phyloP scores from a whole-genome alignment of 352 stramenopile genomes.

The Phytopythium oedochilum region DNA sequence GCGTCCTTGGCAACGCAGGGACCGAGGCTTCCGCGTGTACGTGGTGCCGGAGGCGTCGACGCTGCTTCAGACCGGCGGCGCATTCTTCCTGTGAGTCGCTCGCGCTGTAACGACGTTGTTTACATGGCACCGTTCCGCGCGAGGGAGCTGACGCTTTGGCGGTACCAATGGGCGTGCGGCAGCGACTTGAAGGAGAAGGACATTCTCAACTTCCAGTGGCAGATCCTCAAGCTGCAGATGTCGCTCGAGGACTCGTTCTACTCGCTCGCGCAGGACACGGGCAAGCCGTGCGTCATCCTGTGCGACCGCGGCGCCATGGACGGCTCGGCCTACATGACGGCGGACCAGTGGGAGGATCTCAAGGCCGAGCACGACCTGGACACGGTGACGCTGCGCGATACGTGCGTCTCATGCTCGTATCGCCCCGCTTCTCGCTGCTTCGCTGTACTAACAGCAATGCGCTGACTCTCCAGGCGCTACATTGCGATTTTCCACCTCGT shows the following conservation, averaged over 20 bases:
- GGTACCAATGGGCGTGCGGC: background rate
- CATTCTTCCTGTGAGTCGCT: slow-evolving; percentile 69
- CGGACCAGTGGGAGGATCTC: slow-evolving; percentile 87
- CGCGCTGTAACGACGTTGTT: too few relatives aligned
- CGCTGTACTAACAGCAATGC: background rate
- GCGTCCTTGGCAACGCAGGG: slow-evolving; percentile 17
- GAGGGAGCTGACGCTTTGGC: background rate
- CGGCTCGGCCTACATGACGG: slow-evolving; percentile 91
- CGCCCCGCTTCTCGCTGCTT: background rate
- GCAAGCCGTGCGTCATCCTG: slow-evolving; percentile 88
- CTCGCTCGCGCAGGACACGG: slow-evolving; percentile 74
- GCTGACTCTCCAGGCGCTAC: slow-evolving; percentile 49
- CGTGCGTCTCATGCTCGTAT: slow-evolving; percentile 26
- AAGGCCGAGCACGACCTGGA: slow-evolving; percentile 78
- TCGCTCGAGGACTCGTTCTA: slow-evolving; percentile 82
- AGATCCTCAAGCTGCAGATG: slow-evolving; percentile 83
- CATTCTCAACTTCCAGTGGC: slow-evolving; percentile 87
- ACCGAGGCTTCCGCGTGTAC: slow-evolving; percentile 94
- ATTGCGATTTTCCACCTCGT: slow-evolving; percentile 88
- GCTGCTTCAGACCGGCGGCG: slow-evolving; percentile 92
- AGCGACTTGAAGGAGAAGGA: slow-evolving; percentile 77
- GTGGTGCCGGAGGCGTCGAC: slow-evolving; percentile 95
- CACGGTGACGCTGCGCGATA: slow-evolving; percentile 80
- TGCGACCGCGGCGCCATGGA: slow-evolving; percentile 97
- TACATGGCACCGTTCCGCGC: too few relatives aligned